Evolutionary conservation across 2,329 filamentous ascomycete genomes (phyloP).

Genomic region (Madurella mycetomatis): DNA sequence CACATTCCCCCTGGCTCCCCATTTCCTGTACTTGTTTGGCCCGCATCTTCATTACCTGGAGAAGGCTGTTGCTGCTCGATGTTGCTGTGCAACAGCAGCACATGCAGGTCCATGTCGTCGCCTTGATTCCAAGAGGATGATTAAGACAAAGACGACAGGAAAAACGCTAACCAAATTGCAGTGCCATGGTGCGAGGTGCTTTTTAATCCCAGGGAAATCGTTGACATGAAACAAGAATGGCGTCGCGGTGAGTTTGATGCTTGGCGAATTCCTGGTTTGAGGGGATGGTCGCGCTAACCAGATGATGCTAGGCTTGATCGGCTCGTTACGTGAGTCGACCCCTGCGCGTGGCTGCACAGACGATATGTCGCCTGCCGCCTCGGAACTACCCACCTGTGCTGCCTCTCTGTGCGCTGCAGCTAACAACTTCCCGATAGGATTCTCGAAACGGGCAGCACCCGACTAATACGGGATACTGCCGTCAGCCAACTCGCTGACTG

Average conservation of each 20-base stretch:
- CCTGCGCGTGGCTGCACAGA: not conserved
- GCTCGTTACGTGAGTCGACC: conserved; percentile 69
- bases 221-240: conserved; percentile 47
- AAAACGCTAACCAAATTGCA: conserved; percentile 18
- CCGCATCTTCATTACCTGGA: not conserved
- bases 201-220: conserved; percentile 13
- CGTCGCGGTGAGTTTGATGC: conserved; percentile 56
- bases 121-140: too few species aligned
- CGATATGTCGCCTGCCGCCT: too few species aligned
- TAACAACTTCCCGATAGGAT: conserved; percentile 55
- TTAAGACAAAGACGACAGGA: not conserved
- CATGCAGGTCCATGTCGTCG: not conserved
- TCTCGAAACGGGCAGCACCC: conserved; percentile 94
- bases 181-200: conserved; percentile 22
- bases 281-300: conserved; percentile 30
- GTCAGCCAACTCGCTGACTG: conserved; percentile 96
- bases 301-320: conserved; percentile 63
- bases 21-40: not conserved
- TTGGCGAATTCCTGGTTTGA: conserved; percentile 32
- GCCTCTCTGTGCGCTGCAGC: conserved; percentile 5
- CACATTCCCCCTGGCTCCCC: not conserved
- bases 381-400: not conserved
- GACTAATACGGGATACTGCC: conserved; percentile 92
- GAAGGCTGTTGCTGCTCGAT: not conserved
- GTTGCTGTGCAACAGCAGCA: conserved; percentile 6